Base-by-base conservation (phyloP, 2,329 filamentous ascomycete species). In the Acrocalymma vagum region DNA sequence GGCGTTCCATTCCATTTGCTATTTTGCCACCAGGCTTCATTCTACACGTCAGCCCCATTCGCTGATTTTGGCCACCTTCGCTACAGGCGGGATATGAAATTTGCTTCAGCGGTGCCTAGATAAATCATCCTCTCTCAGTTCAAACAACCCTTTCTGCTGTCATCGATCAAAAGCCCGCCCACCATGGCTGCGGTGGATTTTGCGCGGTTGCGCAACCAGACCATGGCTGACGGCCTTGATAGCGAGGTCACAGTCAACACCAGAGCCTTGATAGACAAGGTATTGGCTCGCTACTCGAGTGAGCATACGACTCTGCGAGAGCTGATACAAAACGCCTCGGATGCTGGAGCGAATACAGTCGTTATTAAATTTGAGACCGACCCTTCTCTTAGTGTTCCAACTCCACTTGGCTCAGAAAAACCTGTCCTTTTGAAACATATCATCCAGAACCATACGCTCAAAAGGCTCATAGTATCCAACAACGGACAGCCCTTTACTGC, bases 181-280 rank as follows among this genome's bases (percentile, higher is more conserved):
- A 57, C 16, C 14, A 71, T 71, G 67, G 62, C 66, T 33, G 32
- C 53, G 2, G 60, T 80, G 44, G 80, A 84, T 56, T 83, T 80
- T 58, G 79, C 78, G 63, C 78, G 86, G 63, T 78, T 99, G 53
- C 88, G 90, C 63, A 91, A 93, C 56, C 88, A 90, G 60, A 94
- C 94, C 17, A 82, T 99, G 75, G 87, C 90, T 42, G 89, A 89
- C 53, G 88, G 91, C 47, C 90, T 95, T 58, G 94, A 97, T 70
- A 94, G 97, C 72, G 94, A 94, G 27, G 94, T 99, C 41, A 99
- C 94, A 1, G 94, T 99, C 63, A 96, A 99, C 66, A 99, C 94
- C 32, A 82, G 95, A 63, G 94, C 94, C 28, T 73, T 99, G 58
- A 99, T 99, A 65, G 95, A 97, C 75, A 99, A 99, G 72, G 93